Evolutionary conservation across 2,329 filamentous ascomycete genomes (phyloP), one percentile per base, ranked within the genome.

Genomic region (Tolypocladium ophioglossoides): DNA sequence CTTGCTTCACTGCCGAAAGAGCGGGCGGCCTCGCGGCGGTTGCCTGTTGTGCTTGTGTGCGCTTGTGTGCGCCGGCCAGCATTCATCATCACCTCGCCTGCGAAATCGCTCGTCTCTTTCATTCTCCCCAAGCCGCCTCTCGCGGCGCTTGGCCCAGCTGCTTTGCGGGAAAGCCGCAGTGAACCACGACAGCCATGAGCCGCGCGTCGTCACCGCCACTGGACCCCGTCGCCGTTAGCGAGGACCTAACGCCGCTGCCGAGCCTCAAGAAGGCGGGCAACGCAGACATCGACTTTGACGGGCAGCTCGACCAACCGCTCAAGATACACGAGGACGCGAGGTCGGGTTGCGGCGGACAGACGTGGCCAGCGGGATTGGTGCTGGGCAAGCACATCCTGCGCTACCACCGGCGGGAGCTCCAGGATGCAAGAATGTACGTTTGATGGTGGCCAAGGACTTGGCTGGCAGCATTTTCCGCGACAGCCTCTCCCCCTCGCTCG

Each of bases 341-440:
- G 55, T 83, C 88, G 58, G 94, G 94, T 57, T 97, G 94, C 69
- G 94, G 94, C 50, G 94, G 94, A 2, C 89, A 95, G 71, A 79
- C 95, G 12, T 97, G 94, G 94, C 92, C 91, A 3, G 92, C 92
- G 0, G 94, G 94, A 12, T 87, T 95, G 83, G 82, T 94, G 18
- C 76, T 99, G 52, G 82, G 87, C 22, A 89, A 86, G 70, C 95
- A 97, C 67, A 80, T 97, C 78, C 77, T 97, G 56, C 81, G 85
- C 52, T 85, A 85, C 65, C 87, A 89, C 62, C 75, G 74, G 58
- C 72, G 79, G n/a, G 74, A 81, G 60, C 69, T 95, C 58, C 71
- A 70, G 55, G 74, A 80, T 55, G 85, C 87, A 59, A 80, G 82
- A 70, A 90, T 95, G 89, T 95, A 69, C 69, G 85, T 80, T 32